phyloP scores from a whole-genome alignment of 169 alveolate species.

The Eimeria sp. region DNA sequence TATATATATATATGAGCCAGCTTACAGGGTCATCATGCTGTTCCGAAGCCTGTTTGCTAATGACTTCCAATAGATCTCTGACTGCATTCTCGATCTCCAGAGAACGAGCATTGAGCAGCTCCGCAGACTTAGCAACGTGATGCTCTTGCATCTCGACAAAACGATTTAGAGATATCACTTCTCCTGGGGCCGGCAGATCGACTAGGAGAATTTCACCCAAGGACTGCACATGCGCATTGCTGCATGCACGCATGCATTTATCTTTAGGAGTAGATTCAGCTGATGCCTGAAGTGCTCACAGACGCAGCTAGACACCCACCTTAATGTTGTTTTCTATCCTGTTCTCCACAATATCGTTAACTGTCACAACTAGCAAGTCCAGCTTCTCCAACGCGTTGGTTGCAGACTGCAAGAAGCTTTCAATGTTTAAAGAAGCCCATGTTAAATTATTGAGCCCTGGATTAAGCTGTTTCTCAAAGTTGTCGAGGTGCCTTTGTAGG shows the following conservation, averaged over 20 bases:
- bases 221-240: slow-evolving; percentile 58
- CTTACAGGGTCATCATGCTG: slow-evolving; percentile 90
- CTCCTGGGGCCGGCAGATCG: slow-evolving; percentile 93
- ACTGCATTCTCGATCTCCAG: slow-evolving; percentile 96
- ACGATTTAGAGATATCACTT: slow-evolving; percentile 92
- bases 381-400: slow-evolving; percentile 93
- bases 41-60: slow-evolving; percentile 93
- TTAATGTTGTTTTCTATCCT: slow-evolving; percentile 96
- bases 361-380: slow-evolving; percentile 95
- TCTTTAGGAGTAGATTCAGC: not conserved
- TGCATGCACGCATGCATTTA: not conserved
- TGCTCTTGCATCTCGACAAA: slow-evolving; percentile 94
- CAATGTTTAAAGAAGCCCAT: slow-evolving; percentile 97
- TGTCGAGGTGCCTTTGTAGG: slow-evolving; percentile 95
- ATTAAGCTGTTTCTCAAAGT: slow-evolving; percentile 92
- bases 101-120: slow-evolving; percentile 92
- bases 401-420: slow-evolving; percentile 93
- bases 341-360: slow-evolving; percentile 97
- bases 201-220: slow-evolving; percentile 92
- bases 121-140: slow-evolving; percentile 92
- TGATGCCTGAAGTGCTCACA: not conserved
- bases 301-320: slow-evolving; percentile 80
- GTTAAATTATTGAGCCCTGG: slow-evolving; percentile 96
- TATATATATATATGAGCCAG: not conserved
- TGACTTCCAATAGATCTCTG: slow-evolving; percentile 93